phyloP scores from a whole-genome alignment of 1,284 basidiomycete species.

The Ustilago bromivora region DNA sequence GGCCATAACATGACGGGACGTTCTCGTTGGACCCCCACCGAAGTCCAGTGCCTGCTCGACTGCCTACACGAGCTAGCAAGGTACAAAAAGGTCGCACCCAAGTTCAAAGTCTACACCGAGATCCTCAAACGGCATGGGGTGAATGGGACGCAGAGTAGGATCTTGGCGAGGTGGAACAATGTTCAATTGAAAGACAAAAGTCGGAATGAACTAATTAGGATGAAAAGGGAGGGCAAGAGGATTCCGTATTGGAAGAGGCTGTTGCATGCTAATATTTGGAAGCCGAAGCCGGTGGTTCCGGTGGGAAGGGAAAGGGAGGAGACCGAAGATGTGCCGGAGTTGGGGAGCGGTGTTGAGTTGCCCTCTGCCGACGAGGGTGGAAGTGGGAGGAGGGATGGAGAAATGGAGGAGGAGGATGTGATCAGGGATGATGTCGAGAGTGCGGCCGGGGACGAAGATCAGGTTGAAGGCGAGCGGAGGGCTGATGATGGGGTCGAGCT shows the following conservation, averaged over 20 bases:
- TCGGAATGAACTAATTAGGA: slow-evolving; percentile 52
- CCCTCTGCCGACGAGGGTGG: background rate
- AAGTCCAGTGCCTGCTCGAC: slow-evolving; percentile 31
- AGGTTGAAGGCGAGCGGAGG: background rate
- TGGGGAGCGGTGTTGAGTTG: slow-evolving; percentile 3
- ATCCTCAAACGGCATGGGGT: slow-evolving; percentile 49
- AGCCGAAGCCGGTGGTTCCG: slow-evolving; percentile 13
- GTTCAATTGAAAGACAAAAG: slow-evolving; percentile 64
- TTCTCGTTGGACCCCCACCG: slow-evolving; percentile 38
- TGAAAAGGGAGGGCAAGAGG: slow-evolving; percentile 41
- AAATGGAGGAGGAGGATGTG: slow-evolving; percentile 19
- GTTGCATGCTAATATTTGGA: slow-evolving; percentile 50
- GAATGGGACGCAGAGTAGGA: slow-evolving; percentile 20
- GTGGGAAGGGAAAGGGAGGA: slow-evolving; percentile 17
- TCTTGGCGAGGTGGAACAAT: slow-evolving; percentile 55
- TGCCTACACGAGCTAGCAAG: slow-evolving; percentile 41
- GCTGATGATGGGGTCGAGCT: slow-evolving; percentile 15
- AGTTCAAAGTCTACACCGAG: slow-evolving; percentile 44
- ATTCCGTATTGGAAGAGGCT: slow-evolving; percentile 56
- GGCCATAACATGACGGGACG: slow-evolving; percentile 56
- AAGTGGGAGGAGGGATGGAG: background rate
- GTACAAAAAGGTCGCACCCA: slow-evolving; percentile 42
- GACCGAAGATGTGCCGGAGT: slow-evolving; percentile 41
- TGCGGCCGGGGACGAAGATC: slow-evolving; percentile 6
- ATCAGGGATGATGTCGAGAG: slow-evolving; percentile 9